Evolutionary conservation across 2,329 filamentous ascomycete species (phyloP), one percentile per base, ranked within the genome.

Genomic region (Talaromyces sp.): DNA sequence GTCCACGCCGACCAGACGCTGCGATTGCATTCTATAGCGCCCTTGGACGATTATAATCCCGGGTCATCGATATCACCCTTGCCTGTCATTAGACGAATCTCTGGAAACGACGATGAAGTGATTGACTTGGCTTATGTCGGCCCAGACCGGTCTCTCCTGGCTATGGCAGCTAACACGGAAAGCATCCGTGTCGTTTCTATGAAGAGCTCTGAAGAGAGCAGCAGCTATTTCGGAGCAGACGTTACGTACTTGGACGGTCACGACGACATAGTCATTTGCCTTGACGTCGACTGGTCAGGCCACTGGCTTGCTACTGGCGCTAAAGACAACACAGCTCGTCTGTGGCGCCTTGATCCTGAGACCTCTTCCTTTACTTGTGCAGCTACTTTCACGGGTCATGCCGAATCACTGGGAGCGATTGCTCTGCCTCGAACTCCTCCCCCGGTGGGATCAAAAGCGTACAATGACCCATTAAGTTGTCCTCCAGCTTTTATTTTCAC

Each of bases 271-370:
- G 90, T 99, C 63, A 96, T 99, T 68, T 93, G 92, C 62, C 81
- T 99, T 47, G 93, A 97, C 72, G 88, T 92, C 2, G 95, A 99
- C 76, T 96, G 92, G 92, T 98, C 95, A 10, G 96, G 96, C 0
- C 88, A 95, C 73, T 99, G 95, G 95, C 85, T 99, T 44, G 93
- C 90, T 13, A 98, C 95, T 1, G 95, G 93, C 58, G 91, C 95
- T 25, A 99, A 99, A 77, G 95, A 99, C 74, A 99, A 98, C 71
- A 95, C 90, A 2, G 95, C 93, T 19, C 88, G 90, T 65, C 78
- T 99, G 39, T 99, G 95, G 95, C 84, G 89, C 58, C 80, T 99
- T 28, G 93, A 98, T 71, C 85, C 88, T 0, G 82, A 82, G 22
- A 89, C 86, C 63, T 83, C 87, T 61, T 90, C 89, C 0, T 97